Evolutionary conservation across 23 red algal genomes (phyloP).

Genomic region (Gracilariopsis chorda): DNA sequence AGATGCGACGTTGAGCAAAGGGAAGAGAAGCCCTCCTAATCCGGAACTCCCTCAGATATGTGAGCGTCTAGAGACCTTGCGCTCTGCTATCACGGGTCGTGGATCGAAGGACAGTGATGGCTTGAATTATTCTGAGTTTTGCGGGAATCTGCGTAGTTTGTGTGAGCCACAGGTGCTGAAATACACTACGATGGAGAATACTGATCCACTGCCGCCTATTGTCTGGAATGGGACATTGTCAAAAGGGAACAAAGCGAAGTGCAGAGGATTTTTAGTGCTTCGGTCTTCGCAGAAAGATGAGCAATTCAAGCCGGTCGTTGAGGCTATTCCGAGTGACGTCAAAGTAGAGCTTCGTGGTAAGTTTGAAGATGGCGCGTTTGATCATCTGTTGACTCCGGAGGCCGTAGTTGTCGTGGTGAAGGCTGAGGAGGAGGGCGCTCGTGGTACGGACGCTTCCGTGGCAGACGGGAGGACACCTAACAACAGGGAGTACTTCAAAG

Average conservation of each 20-base stretch:
- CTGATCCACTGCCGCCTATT: constrained; percentile 14
- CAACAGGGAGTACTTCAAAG: constrained; percentile 34
- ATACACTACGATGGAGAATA: constrained; percentile 27
- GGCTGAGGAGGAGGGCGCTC: constrained; percentile 20
- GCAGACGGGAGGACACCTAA: constrained; percentile 19
- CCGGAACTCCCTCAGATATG: constrained; percentile 20
- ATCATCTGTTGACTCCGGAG: constrained; percentile 45
- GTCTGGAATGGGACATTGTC: constrained; percentile 40
- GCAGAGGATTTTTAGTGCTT: constrained; percentile 50
- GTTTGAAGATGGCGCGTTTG: constrained; percentile 40
- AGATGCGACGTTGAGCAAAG: background rate
- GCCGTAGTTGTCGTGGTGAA: constrained; percentile 63
- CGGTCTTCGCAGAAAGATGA: constrained; percentile 42
- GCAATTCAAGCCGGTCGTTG: background rate
- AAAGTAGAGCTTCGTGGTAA: constrained; percentile 51
- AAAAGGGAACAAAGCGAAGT: constrained; percentile 28
- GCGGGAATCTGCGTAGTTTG: background rate
- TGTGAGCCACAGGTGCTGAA: constrained; percentile 46
- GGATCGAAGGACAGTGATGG: constrained; percentile 18
- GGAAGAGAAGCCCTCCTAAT: constrained; percentile 13
- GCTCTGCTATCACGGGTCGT: constrained; percentile 38
- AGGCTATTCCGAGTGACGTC: constrained; percentile 2
- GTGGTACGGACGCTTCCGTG: background rate
- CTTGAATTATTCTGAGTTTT: constrained; percentile 29
- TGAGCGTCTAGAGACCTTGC: constrained; percentile 30